Conservation (phyloP, 2,329 filamentous ascomycete genomes). For the Geosmithia morbida region DNA sequence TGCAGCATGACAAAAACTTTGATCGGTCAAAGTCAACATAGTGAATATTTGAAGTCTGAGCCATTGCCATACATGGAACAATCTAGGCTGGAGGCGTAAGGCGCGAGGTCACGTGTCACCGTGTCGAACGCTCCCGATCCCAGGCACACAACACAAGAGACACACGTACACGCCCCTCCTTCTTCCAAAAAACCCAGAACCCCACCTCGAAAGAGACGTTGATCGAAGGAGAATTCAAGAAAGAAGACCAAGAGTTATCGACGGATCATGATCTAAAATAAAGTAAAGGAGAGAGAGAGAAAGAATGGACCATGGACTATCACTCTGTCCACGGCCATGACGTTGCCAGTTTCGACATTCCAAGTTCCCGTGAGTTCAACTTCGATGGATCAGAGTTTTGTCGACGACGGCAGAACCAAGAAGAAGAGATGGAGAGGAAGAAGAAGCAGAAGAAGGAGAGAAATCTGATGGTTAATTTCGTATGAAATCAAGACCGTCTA, state of each 20-base stretch:
- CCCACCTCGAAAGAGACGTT: neutral
- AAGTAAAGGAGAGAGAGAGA: no score
- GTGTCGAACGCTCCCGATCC: neutral
- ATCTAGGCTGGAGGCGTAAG: no score
- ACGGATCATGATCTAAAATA: no score
- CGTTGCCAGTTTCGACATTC: constrained; percentile 43
- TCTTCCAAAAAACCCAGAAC: no score
- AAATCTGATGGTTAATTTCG: no score
- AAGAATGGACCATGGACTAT: constrained; percentile 41
- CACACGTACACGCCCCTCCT: no score
- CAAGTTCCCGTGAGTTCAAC: constrained; percentile 30
- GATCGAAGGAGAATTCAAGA: no score
- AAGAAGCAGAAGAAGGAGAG: no score
- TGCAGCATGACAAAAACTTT: no score
- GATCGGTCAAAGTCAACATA: no score
- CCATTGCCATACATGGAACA: no score
- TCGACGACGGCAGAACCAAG: constrained; percentile 1
- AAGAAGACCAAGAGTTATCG: neutral
- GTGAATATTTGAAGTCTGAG: no score
- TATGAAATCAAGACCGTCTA: constrained; percentile 69
- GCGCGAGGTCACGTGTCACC: neutral
- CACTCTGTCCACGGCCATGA: constrained; percentile 45
- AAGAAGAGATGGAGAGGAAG: neutral
- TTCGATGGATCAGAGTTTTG: constrained; percentile 2
- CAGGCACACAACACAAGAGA: neutral